phyloP scores from a whole-genome alignment of 169 alveolate genomes.

The Babesia gibsoni region DNA sequence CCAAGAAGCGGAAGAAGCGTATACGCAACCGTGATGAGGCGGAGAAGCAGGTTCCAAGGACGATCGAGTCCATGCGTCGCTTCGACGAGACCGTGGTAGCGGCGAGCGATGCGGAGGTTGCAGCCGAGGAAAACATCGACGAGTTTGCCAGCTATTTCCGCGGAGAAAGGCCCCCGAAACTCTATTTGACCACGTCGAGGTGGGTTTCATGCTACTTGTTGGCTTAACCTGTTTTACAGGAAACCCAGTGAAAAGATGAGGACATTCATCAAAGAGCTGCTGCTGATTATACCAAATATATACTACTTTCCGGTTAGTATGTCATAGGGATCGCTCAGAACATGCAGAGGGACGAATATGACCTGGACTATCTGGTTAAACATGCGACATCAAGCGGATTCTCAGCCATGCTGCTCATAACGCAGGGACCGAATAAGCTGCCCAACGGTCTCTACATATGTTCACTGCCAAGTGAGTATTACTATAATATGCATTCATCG shows the following conservation, averaged over 20 bases:
- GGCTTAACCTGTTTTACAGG: neutral
- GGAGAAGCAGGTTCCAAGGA: conserved; percentile 42
- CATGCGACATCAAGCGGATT: conserved; percentile 27
- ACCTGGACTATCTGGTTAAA: conserved; percentile 42
- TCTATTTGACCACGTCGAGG: conserved; percentile 53
- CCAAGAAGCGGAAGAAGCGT: conserved; percentile 14
- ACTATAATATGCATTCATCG: neutral
- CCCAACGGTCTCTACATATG: conserved; percentile 59
- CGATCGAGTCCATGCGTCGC: conserved; percentile 64
- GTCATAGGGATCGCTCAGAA: neutral
- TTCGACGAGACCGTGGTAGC: conserved; percentile 52
- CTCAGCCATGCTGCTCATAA: conserved; percentile 58
- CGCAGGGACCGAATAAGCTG: conserved; percentile 51
- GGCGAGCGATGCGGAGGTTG: conserved; percentile 46
- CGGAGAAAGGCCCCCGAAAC: conserved; percentile 51
- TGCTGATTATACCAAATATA: conserved; percentile 47
- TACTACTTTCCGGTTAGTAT: conserved; percentile 49
- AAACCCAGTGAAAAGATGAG: conserved; percentile 64
- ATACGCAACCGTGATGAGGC: conserved; percentile 29
- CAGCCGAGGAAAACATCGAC: conserved; percentile 57
- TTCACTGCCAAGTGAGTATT: conserved; percentile 41
- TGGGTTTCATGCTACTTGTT: neutral
- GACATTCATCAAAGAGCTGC: conserved; percentile 58
- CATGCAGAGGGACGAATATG: conserved; percentile 49
- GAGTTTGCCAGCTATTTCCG: conserved; percentile 55